A percentile compares a stretch with the other conserved stretches of the same genome.
These are phyloP conservation scores for Polychaeton citri DNA, from an alignment of 2,329 filamentous ascomycete species.

Conservation along the genomic window DNA sequence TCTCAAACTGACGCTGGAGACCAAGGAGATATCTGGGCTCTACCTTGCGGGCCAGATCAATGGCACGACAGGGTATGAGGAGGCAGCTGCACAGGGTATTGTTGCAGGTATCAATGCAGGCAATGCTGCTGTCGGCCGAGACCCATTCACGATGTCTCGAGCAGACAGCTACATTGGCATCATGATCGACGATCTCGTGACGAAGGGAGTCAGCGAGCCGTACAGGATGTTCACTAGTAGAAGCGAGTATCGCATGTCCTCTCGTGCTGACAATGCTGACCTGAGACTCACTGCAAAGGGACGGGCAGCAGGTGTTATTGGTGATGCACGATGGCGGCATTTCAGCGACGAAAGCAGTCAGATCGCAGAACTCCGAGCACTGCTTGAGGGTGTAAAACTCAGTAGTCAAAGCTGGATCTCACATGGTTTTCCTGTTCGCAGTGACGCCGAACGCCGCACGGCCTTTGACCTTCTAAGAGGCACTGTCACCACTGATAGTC, in stretches of 20 bases:
- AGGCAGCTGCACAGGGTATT: slow-evolving; percentile 86
- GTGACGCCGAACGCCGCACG: slow-evolving; percentile 52
- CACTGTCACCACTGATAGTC: slow-evolving; percentile 42
- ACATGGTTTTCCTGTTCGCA: slow-evolving; percentile 55
- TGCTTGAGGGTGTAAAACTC: slow-evolving; percentile 46
- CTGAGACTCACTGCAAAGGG: slow-evolving; percentile 69
- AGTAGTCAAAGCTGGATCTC: slow-evolving; percentile 54
- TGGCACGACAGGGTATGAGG: slow-evolving; percentile 94
- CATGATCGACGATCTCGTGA: slow-evolving; percentile 96
- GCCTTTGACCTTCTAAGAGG: slow-evolving; percentile 69
- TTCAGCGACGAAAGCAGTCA: slow-evolving; percentile 54
- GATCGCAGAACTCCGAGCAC: slow-evolving; percentile 50
- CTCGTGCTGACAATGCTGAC: slow-evolving; percentile 90
- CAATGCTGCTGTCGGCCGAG: slow-evolving; percentile 54
- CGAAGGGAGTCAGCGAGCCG: slow-evolving; percentile 90
- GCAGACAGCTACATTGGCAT: slow-evolving; percentile 94
- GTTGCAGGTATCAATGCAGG: slow-evolving; percentile 91
- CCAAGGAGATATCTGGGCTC: slow-evolving; percentile 76
- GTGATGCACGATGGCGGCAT: slow-evolving; percentile 61
- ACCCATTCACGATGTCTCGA: slow-evolving; percentile 56
- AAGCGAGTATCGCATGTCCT: slow-evolving; percentile 87
- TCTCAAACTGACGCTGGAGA: slow-evolving; percentile 79
- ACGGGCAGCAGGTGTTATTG: slow-evolving; percentile 61
- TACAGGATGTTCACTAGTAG: slow-evolving; percentile 97
- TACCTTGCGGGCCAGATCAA: slow-evolving; percentile 96